Percentiles rank a stretch among this genome's conserved stretches.
Conservation (phyloP, 495 filamentous ascomycete genomes). For the Bombardia bombarda region DNA sequence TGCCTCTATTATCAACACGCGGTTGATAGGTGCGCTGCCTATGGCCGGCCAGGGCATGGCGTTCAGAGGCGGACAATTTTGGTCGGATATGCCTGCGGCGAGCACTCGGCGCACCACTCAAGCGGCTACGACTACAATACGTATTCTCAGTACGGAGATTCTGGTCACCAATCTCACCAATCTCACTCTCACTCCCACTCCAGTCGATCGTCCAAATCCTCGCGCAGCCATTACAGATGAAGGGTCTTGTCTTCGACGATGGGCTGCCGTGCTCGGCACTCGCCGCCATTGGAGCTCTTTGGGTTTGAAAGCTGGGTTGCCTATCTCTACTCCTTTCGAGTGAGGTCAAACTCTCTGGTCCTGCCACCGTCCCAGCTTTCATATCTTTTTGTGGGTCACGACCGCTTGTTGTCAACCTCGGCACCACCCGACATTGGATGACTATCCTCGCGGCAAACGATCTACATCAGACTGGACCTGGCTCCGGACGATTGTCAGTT, state of each 20-base stretch:
- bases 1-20: slow-evolving; percentile 81
- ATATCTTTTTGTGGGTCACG: slow-evolving; percentile 38
- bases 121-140: slow-evolving; percentile 15
- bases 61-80: slow-evolving; percentile 71
- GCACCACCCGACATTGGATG: slow-evolving; percentile 27
- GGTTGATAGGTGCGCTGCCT: slow-evolving; percentile 66
- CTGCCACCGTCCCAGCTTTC: slow-evolving; percentile 39
- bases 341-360: slow-evolving; percentile 32
- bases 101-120: slow-evolving; percentile 23
- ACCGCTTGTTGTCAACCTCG: slow-evolving; percentile 37
- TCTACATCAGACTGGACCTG: slow-evolving; percentile 2
- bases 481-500: slow-evolving; percentile 19
- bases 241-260: slow-evolving; percentile 46
- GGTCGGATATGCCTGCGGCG: slow-evolving; percentile 66
- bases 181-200: too few species aligned
- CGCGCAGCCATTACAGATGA: slow-evolving; percentile 37
- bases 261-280: slow-evolving; percentile 40
- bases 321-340: slow-evolving; percentile 44
- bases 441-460: not conserved
- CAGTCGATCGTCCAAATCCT: slow-evolving; percentile 35
- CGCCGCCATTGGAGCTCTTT: slow-evolving; percentile 35
- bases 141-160: slow-evolving; percentile 38
- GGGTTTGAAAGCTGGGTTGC: slow-evolving; percentile 37
- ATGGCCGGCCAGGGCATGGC: slow-evolving; percentile 59
- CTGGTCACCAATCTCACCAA: slow-evolving; percentile 47